Base-by-base conservation (phyloP, 2,329 filamentous ascomycete genomes). In the Pseudocercospora cruenta region DNA sequence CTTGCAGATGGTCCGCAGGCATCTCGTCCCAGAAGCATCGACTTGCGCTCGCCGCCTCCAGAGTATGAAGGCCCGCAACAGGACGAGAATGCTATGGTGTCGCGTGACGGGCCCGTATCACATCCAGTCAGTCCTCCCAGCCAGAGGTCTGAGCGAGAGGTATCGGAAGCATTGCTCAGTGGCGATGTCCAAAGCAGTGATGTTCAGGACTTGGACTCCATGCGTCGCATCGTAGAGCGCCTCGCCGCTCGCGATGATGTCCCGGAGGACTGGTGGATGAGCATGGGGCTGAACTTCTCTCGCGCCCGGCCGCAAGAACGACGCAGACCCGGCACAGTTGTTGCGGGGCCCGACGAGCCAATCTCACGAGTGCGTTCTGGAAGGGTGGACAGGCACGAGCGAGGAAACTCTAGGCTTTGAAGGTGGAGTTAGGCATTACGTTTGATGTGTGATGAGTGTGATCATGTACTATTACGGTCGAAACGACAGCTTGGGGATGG, bases 191-290 rank as follows among this genome's bases (percentile, higher is more conserved):
- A 55, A 14, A 55, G 51, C 24, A 55, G 51, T n/a, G 73, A 72
- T 22, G 69, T 72, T 12, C 66, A 72, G 5, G 80, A 82, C 72
- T 77, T 91, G 26, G 84, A 86, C 22, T 87, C 89, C 54, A 90
- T 94, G 85, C 89, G 91, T 71, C 84, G 85, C 59, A 90, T 96
- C 55, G 84, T 95, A 39, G 87, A 90, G 71, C 85, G 87, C 51
- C 83, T 96, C 62, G 87, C 89, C 36, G 84, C 86, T 19, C 83
- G 91, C 24, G 86, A 92, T 74, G 91, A 94, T 72, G 90, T 95
- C 62, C 90, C 91, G 0, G 91, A 95, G 67, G 89, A 92, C 69
- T 94, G 90, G 88, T 96, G 92, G 92, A 78, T 78, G 61, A 80
- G 78, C 21, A 80, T 82, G 19, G 81, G 81, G 12, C 69, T 83